Conservation (phyloP, 345 rosid species). For the Aethionema arabicum region DNA sequence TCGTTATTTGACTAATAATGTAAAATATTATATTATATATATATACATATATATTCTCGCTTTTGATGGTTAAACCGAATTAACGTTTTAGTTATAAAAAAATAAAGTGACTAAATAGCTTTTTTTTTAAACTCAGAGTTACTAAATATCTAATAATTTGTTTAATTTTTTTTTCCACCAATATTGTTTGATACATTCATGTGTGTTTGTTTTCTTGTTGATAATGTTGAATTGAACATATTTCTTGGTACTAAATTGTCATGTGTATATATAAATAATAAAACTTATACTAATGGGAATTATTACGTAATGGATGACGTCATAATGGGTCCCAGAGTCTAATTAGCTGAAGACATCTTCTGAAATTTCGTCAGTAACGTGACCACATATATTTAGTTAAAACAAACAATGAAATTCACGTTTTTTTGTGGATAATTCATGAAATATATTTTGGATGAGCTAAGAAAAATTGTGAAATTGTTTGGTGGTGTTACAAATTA, state of each 20-base stretch:
- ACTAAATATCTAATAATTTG: neutral
- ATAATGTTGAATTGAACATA: conserved; percentile 4
- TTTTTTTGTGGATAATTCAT: too few relatives aligned
- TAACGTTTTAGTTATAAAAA: too few relatives aligned
- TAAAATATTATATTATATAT: too few relatives aligned
- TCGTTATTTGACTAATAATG: too few relatives aligned
- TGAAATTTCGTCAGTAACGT: conserved; percentile 24
- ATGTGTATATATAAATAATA: neutral
- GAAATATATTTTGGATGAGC: too few relatives aligned
- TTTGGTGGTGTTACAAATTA: too few relatives aligned
- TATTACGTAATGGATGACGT: conserved; percentile 8
- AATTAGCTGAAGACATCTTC: conserved; percentile 25
- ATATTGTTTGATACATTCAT: conserved; percentile 5
- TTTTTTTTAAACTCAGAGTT: too few relatives aligned
- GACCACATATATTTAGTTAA: conserved; percentile 17
- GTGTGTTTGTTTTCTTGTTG: conserved; percentile 15
- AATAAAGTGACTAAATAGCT: too few relatives aligned
- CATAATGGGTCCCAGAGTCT: conserved; percentile 9
- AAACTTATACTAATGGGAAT: neutral
- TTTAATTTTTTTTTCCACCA: conserved; percentile 1
- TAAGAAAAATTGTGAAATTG: too few relatives aligned
- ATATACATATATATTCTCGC: too few relatives aligned
- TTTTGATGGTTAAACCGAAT: too few relatives aligned
- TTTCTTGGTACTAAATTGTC: neutral
- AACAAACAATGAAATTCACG: too few relatives aligned